Evolutionary conservation across 2,329 filamentous ascomycete genomes (phyloP), one percentile per base, ranked within the genome.

Genomic region (Scytalidium lignicola): DNA sequence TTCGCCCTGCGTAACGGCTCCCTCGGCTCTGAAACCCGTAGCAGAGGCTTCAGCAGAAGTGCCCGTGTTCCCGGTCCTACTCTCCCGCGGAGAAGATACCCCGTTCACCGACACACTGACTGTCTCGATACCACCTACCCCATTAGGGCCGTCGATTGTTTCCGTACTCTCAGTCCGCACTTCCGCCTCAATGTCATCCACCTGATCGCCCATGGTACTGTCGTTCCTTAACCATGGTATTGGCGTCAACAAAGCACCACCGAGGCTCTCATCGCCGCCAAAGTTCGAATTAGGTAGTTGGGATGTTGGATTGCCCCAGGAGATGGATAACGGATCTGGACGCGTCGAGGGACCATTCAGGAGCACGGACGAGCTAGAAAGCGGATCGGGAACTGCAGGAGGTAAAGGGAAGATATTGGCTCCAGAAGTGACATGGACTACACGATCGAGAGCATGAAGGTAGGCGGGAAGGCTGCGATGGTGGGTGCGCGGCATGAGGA

Each of bases 161-260:
- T 90, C 84, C 0, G 86, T 90, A 64, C 80, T 83, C 65, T 91
- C 86, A 32, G 84, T 89, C 55, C 80, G 79, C 18, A 87, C 73
- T 58, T 85, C 81, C 18, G 72, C 72, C 60, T 84, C 80, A 13
- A 79, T 70, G 50, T 73, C 73, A 40, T 67, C 65, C 54, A 67
- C 67, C 26, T 32, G 49, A 49, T 68, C 59, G 58, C 61, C n/a
- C 17, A 52, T 50, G 8, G 58, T 68, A 65, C 50, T 62, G 39
- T 71, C 68, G 21, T 69, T 75, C 45, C 39, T 19, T 21, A 97
- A 72, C 93, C 93, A 99, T 0, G 91, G 88, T 50, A 99, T 97
- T 1, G 92, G 93, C 1, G 92, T 97, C 44, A 99, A 74, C 17
- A 96, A 74, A 0, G 93, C 93, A 6, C 93, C 93, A 19, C 92